Base-by-base conservation (phyloP, 345 rosid species). In the Rubroshorea leprosula region DNA sequence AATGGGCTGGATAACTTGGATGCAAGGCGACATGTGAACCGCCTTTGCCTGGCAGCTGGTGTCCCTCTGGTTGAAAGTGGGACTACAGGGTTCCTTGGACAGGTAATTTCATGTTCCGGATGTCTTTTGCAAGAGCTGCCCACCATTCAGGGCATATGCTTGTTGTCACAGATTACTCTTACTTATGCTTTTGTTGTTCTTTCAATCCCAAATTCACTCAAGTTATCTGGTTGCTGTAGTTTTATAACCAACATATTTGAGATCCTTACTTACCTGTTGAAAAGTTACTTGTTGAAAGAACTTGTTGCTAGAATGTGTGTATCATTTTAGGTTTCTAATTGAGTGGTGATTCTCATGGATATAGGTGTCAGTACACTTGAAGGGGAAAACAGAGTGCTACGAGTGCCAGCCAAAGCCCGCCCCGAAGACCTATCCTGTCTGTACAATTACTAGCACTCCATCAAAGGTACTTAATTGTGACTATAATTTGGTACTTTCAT, bases 31-130 rank as follows among this genome's bases (percentile, higher is more conserved):
- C 96, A 93, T 77, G 99, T 90, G 39, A 93, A 93, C 68, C 97
- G 99, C n/a, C 87, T 93, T 67, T 90, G 97, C 71, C 81, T 90
- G 77, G 97, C 97, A 17, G 96, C 96, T 56, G 93, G 82, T 70
- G 86, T 94, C 61, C 95, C 99, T 66, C 75, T 94, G 72, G 92
- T 94, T 55, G 99, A 94, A 75, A 94, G 99, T 75, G 99, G 99
- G 66, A 87, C 99, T 50, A 90, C 97, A 31, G 97, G 99, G 47
- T 94, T 94, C 83, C 72, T 94, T 22, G 99, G 99, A 74, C 99
- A 94, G 96, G 99, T 90, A 63, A 67, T 65, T 27, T 23, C 7
- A 24, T 38, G 23, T 49, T 47, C 17, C 38, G 17, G 47, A 4
- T 14, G 31, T 54, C 45, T 35, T 60, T 45, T 10, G 1, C 18